Percentiles rank a stretch among this genome's conserved stretches.
phyloP scores from a whole-genome alignment of 2,329 filamentous ascomycete species.

The Fonsecaea monophora region DNA sequence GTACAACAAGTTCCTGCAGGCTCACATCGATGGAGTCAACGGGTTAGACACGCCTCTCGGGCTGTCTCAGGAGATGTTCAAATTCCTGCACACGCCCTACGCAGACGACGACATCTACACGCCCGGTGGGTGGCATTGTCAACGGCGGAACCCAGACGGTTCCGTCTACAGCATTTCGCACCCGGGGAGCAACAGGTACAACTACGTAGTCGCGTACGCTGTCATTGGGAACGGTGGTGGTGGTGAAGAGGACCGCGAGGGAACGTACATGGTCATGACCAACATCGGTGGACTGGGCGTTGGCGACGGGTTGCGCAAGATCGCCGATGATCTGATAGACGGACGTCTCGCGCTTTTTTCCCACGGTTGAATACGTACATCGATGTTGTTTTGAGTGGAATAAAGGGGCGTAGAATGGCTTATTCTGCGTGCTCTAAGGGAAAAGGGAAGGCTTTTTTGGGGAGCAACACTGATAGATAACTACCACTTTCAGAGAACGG shows the following conservation, averaged over 20 bases:
- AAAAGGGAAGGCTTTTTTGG: no score
- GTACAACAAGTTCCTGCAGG: conserved; percentile 15
- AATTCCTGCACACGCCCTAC: conserved; percentile 9
- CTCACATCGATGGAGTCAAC: neutral
- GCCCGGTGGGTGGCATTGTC: neutral
- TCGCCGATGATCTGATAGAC: neutral
- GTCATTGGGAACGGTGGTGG: neutral
- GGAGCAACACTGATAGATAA: no score
- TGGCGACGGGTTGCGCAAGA: neutral
- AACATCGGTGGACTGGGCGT: neutral
- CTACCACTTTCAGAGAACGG: no score
- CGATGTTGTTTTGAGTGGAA: neutral
- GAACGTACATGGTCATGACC: neutral
- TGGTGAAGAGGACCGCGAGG: neutral
- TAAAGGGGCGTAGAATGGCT: no score
- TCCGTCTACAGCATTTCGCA: neutral
- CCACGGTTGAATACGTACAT: neutral
- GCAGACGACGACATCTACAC: neutral
- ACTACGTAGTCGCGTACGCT: neutral
- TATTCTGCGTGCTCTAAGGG: no score
- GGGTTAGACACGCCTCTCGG: conserved; percentile 1
- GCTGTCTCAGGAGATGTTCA: neutral
- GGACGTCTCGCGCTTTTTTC: neutral
- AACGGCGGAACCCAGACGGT: neutral
- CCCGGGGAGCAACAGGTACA: neutral